phyloP scores from a whole-genome alignment of 2,329 filamentous ascomycete species.

The Penicillium oxalicum region DNA sequence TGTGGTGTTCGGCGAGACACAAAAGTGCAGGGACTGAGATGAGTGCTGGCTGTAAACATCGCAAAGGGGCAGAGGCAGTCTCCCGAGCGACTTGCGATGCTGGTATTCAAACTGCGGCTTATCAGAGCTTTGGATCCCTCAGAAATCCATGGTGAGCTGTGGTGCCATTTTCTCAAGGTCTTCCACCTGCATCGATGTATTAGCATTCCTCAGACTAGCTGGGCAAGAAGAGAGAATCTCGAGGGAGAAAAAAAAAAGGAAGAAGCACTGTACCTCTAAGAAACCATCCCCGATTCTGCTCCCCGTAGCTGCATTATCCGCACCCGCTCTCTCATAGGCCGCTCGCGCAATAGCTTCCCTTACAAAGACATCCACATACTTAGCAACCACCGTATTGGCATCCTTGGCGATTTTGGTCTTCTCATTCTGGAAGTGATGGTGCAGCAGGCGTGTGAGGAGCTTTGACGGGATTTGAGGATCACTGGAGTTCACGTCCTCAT shows the following conservation, averaged over 20 bases:
- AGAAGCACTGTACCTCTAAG: slow-evolving; percentile 55
- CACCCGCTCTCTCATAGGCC: slow-evolving; percentile 59
- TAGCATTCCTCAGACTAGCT: not conserved
- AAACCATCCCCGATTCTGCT: slow-evolving; percentile 51
- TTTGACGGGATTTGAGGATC: slow-evolving; percentile 60
- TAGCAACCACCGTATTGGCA: slow-evolving; percentile 68
- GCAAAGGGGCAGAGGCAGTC: no score
- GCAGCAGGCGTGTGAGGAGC: slow-evolving; percentile 68
- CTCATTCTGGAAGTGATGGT: slow-evolving; percentile 68
- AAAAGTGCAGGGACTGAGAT: no score
- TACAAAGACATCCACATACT: slow-evolving; percentile 88
- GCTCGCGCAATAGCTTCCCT: slow-evolving; percentile 79
- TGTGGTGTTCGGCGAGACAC: no score
- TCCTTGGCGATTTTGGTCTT: slow-evolving; percentile 69
- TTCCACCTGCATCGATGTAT: slow-evolving; percentile 56
- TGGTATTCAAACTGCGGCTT: no score
- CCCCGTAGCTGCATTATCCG: slow-evolving; percentile 26
- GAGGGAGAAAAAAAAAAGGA: slow-evolving; percentile 17
- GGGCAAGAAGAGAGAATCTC: not conserved
- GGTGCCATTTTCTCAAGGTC: slow-evolving; percentile 84
- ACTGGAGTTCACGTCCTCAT: slow-evolving; percentile 28
- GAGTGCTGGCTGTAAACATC: no score
- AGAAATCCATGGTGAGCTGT: slow-evolving; percentile 82
- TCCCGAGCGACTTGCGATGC: no score
- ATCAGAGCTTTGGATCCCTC: not conserved